Evolutionary conservation across 768 basidiomycete genomes (phyloP).

Genomic region (Holtermanniella nyarrowii): DNA sequence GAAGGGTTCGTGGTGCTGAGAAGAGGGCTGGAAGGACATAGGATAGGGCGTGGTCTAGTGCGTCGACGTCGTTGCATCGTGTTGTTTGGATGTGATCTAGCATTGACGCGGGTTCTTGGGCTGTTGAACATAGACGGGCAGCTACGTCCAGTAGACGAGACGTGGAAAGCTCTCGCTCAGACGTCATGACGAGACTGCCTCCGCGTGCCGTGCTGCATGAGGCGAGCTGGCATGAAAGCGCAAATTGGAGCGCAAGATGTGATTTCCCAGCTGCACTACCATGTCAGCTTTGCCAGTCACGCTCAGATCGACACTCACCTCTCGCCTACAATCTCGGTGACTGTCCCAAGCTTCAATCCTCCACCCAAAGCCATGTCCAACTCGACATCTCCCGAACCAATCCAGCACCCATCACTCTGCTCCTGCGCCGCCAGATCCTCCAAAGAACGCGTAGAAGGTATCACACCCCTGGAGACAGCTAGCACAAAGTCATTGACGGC

Average conservation of each 20-base stretch:
- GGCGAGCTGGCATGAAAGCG: slow-evolving; percentile 67
- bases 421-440: slow-evolving; percentile 33
- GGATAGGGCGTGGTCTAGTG: slow-evolving; percentile 40
- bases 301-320: slow-evolving; percentile 48
- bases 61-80: slow-evolving; percentile 33
- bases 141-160: slow-evolving; percentile 31
- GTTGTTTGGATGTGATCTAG: slow-evolving; percentile 49
- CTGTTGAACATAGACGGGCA: slow-evolving; percentile 2
- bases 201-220: slow-evolving; percentile 49
- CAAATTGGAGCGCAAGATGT: slow-evolving; percentile 75
- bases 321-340: slow-evolving; percentile 84
- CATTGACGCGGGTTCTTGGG: slow-evolving; percentile 6
- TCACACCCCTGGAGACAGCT: slow-evolving; percentile 46
- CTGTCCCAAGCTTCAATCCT: slow-evolving; percentile 63
- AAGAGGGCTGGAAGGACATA: slow-evolving; percentile 40
- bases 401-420: slow-evolving; percentile 43
- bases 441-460: slow-evolving; percentile 44
- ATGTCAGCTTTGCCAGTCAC: not conserved
- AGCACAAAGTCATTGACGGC: slow-evolving; percentile 61
- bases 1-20: slow-evolving; percentile 43
- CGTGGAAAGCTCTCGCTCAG: slow-evolving; percentile 35
- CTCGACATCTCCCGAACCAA: slow-evolving; percentile 62
- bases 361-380: slow-evolving; percentile 67
- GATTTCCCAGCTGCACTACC: slow-evolving; percentile 87
- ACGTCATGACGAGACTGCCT: slow-evolving; percentile 32